Base-by-base conservation (phyloP, 345 rosid genomes). In the Ricinus communis region DNA sequence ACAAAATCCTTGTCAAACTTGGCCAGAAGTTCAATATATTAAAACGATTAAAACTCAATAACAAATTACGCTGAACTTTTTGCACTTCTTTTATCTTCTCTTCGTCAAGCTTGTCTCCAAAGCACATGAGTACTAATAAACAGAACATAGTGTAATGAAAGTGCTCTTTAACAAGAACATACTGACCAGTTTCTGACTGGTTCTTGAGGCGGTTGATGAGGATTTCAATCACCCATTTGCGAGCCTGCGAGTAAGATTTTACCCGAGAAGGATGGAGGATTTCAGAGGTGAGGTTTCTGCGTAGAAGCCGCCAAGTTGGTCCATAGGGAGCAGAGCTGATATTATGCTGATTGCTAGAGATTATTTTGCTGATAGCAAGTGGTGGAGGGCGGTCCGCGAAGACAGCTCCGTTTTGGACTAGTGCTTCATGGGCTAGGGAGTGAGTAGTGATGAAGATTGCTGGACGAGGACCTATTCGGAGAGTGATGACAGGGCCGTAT, bases 401-500 rank as follows among this genome's bases (percentile, higher is more conserved):
- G 8, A 52, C 25, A 19, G 56, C 56, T 19, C 56, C 56, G 12
- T 52, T 19, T 10, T 52, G 4, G 11, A 52, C 24, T n/a, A 52
- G 24, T 1, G 56, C 56, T 6, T 52, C 0, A 9, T 52, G 5
- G 25, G 25, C 56, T n/a, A 52, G 56, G 13, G 22, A 52, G 3
- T 22, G 27, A 22, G 22, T 12, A 8, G 27, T 12, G 25, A 52
- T 15, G 25, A n/a, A 2, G 56, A 52, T 52, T 21, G 24, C 24
- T 1, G 56, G 25, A 7, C 25, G 56, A 52, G 25, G 13, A 12
- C 56, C 25, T 21, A 52, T n/a, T 8, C 25, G 25, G 9, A 52
- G 56, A 22, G 56, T 52, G 56, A 52, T n/a, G 25, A 52, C n/a
- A 52, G 56, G 56, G 27, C 56, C 56, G 47, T n/a, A 52, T 8